phyloP scores from a whole-genome alignment of 805 yeast species.

The Saccharomycopsis schoenii region DNA sequence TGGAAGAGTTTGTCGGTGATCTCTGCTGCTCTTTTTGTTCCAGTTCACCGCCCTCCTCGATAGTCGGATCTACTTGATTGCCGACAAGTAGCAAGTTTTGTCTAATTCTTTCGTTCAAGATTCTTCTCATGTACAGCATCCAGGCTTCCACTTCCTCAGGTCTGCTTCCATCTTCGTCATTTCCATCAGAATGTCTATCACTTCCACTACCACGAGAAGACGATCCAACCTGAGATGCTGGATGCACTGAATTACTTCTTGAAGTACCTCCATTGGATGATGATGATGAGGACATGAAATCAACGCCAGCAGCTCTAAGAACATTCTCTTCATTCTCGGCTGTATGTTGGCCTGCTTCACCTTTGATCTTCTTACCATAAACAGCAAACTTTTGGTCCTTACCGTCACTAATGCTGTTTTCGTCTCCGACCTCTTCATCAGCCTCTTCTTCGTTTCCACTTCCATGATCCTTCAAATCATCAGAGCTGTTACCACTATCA shows the following conservation, averaged over 20 bases:
- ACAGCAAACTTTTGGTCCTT: background rate
- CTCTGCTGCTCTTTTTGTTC: background rate
- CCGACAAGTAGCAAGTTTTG: conserved; percentile 9
- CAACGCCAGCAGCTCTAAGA: background rate
- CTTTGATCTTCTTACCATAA: background rate
- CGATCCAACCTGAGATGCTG: background rate
- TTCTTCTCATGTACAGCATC: conserved; percentile 17
- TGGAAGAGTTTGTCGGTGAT: background rate
- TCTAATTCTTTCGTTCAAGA: conserved; percentile 15
- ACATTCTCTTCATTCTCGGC: background rate
- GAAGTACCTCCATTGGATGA: background rate
- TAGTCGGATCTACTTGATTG: background rate
- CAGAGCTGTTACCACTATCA: conserved; percentile 5
- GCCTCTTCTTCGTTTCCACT: background rate
- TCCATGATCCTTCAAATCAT: background rate
- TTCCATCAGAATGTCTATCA: background rate
- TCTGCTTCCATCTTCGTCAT: background rate
- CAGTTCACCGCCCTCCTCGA: background rate
- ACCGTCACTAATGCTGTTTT: background rate
- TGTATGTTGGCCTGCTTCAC: background rate
- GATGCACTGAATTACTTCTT: background rate
- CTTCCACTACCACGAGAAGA: background rate
- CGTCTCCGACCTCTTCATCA: background rate
- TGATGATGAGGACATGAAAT: background rate
- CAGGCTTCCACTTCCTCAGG: conserved; percentile 13